Percentiles rank a stretch among this genome's conserved stretches.
These are phyloP conservation scores for Kodamaea fungicola DNA, from an alignment of 1,139 yeast species.

Conservation along the genomic window DNA sequence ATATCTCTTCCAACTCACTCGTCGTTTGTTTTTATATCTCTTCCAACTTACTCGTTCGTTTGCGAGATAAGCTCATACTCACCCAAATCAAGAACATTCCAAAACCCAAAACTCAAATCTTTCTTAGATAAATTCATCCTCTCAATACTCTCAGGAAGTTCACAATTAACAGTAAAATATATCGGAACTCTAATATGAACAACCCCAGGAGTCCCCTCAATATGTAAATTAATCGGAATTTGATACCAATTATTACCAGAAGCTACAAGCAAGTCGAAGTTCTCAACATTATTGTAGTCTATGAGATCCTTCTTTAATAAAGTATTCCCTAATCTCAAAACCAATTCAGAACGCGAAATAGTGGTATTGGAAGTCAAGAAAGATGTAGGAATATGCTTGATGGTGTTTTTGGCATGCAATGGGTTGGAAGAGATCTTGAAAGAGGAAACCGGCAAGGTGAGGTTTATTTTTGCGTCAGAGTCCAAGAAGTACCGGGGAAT, in stretches of 20 bases:
- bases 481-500: conserved; percentile 12
- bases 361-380: conserved; percentile 28
- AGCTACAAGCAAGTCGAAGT: conserved; percentile 21
- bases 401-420: conserved; percentile 13
- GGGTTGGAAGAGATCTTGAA: conserved; percentile 15
- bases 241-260: conserved; percentile 34
- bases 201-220: conserved; percentile 5
- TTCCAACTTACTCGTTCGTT: too few species aligned
- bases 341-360: conserved; percentile 29
- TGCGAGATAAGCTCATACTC: too few species aligned
- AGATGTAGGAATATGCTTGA: conserved; percentile 33
- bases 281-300: conserved; percentile 11
- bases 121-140: conserved; percentile 16
- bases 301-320: conserved; percentile 7
- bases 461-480: conserved; percentile 11
- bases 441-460: conserved; percentile 26
- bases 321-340: conserved; percentile 24
- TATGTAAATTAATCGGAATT: conserved; percentile 23
- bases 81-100: conserved; percentile 28
- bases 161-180: conserved; percentile 24
- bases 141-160: conserved; percentile 22
- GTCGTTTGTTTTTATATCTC: too few species aligned
- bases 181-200: conserved; percentile 23
- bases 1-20: too few species aligned
- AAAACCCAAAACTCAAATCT: conserved; percentile 28